These are phyloP conservation scores for Conidiobolus incongruus DNA, from an alignment of 371 early-diverging fungal species.

Conservation along the genomic window DNA sequence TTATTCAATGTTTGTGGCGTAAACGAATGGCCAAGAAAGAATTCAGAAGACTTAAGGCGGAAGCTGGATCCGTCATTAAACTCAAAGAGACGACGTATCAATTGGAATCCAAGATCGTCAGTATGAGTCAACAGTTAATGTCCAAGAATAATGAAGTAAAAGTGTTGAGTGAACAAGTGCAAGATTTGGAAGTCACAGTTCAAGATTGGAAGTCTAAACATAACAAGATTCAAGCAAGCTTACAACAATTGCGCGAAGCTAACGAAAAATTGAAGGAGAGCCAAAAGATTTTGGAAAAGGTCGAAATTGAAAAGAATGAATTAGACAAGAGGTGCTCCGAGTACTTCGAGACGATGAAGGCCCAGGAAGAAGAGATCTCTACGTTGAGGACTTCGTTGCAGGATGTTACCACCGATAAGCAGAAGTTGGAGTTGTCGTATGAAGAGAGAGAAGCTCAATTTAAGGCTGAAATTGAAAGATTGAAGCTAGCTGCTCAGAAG, in stretches of 20 bases:
- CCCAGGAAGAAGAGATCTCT: no score
- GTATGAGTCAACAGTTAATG: conserved; percentile 65
- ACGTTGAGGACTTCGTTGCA: no score
- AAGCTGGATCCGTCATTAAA: conserved; percentile 72
- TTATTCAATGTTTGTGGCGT: conserved; percentile 62
- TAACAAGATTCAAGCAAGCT: conserved; percentile 20
- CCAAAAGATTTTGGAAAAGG: no score
- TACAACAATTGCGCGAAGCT: background rate
- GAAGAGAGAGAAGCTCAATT: no score
- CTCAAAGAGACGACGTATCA: conserved; percentile 77
- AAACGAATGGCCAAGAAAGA: conserved; percentile 36
- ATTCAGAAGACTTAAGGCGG: conserved; percentile 39
- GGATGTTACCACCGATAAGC: no score
- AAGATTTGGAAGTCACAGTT: conserved; percentile 34
- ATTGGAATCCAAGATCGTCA: conserved; percentile 88
- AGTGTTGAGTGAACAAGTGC: conserved; percentile 21
- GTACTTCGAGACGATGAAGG: no score
- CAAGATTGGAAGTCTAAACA: conserved; percentile 44
- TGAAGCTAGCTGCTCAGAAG: no score
- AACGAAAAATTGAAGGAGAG: no score
- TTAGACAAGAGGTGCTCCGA: no score
- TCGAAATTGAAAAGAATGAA: no score
- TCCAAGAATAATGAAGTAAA: conserved; percentile 45
- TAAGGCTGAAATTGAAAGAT: no score
- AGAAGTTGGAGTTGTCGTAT: no score